These are phyloP conservation scores for Blepharisma stoltei DNA, from an alignment of 73 alveolate species.

Conservation along the genomic window DNA sequence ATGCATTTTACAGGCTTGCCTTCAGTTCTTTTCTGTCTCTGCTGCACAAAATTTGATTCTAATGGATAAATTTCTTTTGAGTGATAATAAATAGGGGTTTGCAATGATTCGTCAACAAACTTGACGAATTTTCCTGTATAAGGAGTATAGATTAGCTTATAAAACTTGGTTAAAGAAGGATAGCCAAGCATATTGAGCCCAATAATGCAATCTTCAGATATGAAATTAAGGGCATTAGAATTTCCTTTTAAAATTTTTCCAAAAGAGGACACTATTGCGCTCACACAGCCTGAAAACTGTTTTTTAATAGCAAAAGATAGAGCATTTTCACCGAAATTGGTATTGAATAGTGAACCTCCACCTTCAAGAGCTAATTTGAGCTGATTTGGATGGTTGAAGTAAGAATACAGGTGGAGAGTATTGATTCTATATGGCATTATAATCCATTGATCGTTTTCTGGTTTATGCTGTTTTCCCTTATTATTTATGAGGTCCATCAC, in stretches of 20 bases:
- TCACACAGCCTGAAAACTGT: slow-evolving; percentile 1
- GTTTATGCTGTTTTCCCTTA: not conserved
- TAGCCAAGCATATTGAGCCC: no score
- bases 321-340: not conserved
- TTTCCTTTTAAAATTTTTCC: no score
- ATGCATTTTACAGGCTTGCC: not conserved
- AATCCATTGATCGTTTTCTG: not conserved
- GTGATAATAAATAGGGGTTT: no score
- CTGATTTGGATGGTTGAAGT: not conserved
- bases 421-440: not conserved
- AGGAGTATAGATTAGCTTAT: no score
- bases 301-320: not conserved
- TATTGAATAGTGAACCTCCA: not conserved
- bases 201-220: no score
- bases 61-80: not conserved
- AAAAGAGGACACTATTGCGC: not conserved
- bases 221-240: no score
- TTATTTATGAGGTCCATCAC: not conserved
- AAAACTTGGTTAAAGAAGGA: no score
- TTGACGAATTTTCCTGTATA: no score
- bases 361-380: not conserved
- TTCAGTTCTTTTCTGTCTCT: not conserved
- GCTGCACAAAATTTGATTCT: not conserved
- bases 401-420: slow-evolving; percentile 8
- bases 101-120: no score